Evolutionary conservation across 148 eudicot genomes (phyloP), one percentile per base, ranked within the genome.

Genomic region (Vaccinium macrocarpon): DNA sequence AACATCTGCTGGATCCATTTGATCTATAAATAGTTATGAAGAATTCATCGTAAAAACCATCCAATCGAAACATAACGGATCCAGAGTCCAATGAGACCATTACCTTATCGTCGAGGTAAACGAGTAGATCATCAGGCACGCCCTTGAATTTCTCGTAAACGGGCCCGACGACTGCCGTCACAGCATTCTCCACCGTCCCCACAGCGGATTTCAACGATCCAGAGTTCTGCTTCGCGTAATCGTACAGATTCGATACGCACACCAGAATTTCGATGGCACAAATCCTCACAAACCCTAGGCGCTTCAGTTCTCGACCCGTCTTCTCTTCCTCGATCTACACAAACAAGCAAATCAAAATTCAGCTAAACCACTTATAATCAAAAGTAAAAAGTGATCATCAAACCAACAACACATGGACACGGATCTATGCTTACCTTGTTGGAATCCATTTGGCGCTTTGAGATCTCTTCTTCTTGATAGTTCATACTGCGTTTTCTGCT

Each of bases 61-160:
- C 25, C 66, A 18, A 59, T 7, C 2, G 7, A 25, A 23, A 25
- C 71, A 23, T 11, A 8, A 52, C 1, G 13, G 76, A 72, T 5
- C 5, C 55, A 52, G 55, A 52, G 11, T 52, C 46, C 46, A 42
- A 42, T 42, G 46, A 4, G 46, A 42, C 7, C 46, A 78, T n/a
- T 83, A 91, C 93, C 93, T 91, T 88, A 1, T 85, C 35, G 82
- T 91, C 92, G 46, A 90, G 86, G 73, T 88, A 90, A 82, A 35
- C 87, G 75, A 90, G 91, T 38, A 91, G 78, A 81, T 88, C 88
- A 82, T 78, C 83, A 80, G 93, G 92, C 15, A 88, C 77, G 23
- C 52, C 75, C 76, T 87, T 87, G 82, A 87, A 85, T 57, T 85
- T 90, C 53, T 81, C 83, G 78, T 38, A 88, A 53, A 88, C 88